Evolutionary conservation across 2,329 filamentous ascomycete genomes (phyloP).

Genomic region (Pyrenochaeta sp.): DNA sequence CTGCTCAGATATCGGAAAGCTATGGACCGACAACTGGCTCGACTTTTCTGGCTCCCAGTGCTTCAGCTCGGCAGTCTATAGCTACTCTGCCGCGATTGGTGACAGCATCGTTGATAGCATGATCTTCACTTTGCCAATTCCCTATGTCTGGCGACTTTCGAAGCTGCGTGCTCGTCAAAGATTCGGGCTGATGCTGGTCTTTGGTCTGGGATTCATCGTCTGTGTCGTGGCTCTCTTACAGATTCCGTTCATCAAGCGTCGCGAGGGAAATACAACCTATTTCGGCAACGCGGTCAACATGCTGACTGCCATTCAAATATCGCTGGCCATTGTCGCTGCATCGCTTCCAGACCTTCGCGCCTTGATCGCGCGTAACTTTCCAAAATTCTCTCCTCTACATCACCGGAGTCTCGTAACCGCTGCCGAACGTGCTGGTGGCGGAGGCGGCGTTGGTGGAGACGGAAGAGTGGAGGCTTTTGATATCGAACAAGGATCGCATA

Average conservation of each 20-base stretch:
- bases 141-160: slow-evolving; percentile 34
- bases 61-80: slow-evolving; percentile 36
- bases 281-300: slow-evolving; percentile 39
- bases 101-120: slow-evolving; percentile 34
- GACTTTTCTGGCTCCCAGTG: slow-evolving; percentile 31
- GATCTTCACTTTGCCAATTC: slow-evolving; percentile 37
- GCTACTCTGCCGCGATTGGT: slow-evolving; percentile 38
- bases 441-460: background rate
- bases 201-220: slow-evolving; percentile 35
- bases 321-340: slow-evolving; percentile 35
- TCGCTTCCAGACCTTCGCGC: slow-evolving; percentile 37
- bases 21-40: slow-evolving; percentile 32
- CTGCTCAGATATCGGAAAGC: slow-evolving; percentile 32
- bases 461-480: slow-evolving; percentile 6
- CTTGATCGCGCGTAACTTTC: slow-evolving; percentile 26
- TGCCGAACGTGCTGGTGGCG: background rate
- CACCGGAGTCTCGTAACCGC: slow-evolving; percentile 27
- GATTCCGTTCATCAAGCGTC: slow-evolving; percentile 36
- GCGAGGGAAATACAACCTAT: slow-evolving; percentile 26
- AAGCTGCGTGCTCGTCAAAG: slow-evolving; percentile 31
- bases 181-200: slow-evolving; percentile 30
- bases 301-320: slow-evolving; percentile 36
- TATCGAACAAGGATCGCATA: background rate
- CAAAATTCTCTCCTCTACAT: slow-evolving; percentile 32
- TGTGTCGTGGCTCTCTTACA: slow-evolving; percentile 38